Evolutionary conservation across 2,329 filamentous ascomycete species (phyloP), one percentile per base, ranked within the genome.

Genomic region (Colletotrichum cereale): DNA sequence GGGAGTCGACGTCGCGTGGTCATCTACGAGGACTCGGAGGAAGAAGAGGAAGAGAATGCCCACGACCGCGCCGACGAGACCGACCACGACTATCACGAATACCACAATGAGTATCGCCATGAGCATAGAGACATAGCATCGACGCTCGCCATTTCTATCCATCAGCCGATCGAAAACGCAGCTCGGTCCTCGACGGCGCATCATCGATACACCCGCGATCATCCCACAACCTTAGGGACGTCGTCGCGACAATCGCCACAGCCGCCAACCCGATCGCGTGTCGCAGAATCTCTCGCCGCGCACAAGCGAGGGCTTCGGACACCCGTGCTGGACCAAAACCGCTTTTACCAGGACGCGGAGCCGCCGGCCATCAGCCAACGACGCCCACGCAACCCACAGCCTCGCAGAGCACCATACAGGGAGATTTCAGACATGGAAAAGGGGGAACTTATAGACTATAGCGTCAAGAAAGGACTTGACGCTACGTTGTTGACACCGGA

Each of bases 301-400:
- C 65, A 71, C 53, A 71, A 68, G 40, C 53, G 29, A 7, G 68
- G 52, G 26, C 44, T 68, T 4, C 60, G 70, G 24, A 71, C 66
- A 16, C 70, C 70, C 8, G 61, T 71, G 10, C 42, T 72, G 10
- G 70, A 72, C n/a, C 48, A 66, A 1, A 34, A 56, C 8, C 61
- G 56, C 5, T 16, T 72, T 18, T 72, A 72, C 38, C 38, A 66
- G 40, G 70, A 72, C 47, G 70, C 70, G 2, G 70, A 72, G 40
- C 68, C 68, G 1, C 65, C 68, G 5, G 65, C 68, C 29, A 58
- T 62, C 38, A 63, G 52, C 58, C 65, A 68, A 53, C 44, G 65
- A 68, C 68, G 65, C 8, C 8, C 26, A 26, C 64, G n/a, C 34
- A 52, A 56, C 38, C n/a, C 53, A 24, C 53, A 24, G 29, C 12